Evolutionary conservation across 352 stramenopile species (phyloP).

Genomic region (Globisporangium ultimum): DNA sequence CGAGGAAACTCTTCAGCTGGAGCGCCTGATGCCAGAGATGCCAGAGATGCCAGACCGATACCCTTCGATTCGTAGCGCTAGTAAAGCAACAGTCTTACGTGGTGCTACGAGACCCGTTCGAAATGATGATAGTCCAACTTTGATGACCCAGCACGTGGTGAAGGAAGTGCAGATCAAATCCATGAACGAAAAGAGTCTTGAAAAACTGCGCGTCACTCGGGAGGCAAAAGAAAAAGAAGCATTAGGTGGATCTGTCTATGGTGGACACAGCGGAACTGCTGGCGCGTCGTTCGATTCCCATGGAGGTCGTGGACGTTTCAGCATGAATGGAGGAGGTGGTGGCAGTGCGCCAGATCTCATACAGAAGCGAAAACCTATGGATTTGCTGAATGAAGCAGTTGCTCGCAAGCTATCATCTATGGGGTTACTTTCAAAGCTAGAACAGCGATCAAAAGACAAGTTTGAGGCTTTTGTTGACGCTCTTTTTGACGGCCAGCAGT

Average conservation of each 20-base stretch:
- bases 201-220: constrained; percentile 74
- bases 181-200: constrained; percentile 80
- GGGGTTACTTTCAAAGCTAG: constrained; percentile 20
- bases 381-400: constrained; percentile 62
- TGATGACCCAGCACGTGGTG: constrained; percentile 73
- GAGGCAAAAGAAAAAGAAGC: constrained; percentile 61
- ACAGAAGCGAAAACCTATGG: constrained; percentile 50
- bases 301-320: constrained; percentile 11
- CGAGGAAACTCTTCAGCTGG: constrained; percentile 77
- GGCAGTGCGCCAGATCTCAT: constrained; percentile 32
- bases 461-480: constrained; percentile 70
- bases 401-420: constrained; percentile 28
- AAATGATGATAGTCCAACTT: constrained; percentile 55
- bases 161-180: constrained; percentile 90
- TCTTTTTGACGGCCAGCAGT: constrained; percentile 31
- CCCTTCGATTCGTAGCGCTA: constrained; percentile 53
- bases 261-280: constrained; percentile 17
- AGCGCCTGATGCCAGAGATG: constrained; percentile 71
- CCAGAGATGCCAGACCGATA: constrained; percentile 57
- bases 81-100: constrained; percentile 57
- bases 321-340: constrained; percentile 16
- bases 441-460: constrained; percentile 49
- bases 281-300: constrained; percentile 32
- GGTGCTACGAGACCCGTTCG: constrained; percentile 61
- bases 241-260: constrained; percentile 17